Evolutionary conservation across 1,139 yeast species (phyloP), one percentile per base, ranked within the genome.

Genomic region (Scheffersomyces stambukii): DNA sequence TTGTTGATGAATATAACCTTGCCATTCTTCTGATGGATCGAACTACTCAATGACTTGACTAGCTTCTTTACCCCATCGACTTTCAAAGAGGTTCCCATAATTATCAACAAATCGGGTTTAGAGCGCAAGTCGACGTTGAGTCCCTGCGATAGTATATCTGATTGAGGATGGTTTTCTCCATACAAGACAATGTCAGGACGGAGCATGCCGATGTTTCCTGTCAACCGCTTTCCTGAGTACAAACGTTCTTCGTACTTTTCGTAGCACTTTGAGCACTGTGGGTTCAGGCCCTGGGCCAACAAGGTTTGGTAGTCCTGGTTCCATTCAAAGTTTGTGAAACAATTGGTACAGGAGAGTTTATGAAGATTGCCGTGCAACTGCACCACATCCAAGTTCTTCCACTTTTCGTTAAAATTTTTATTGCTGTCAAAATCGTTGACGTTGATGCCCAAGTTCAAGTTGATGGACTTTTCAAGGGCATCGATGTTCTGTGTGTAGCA

Each of bases 321-420:
- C 96, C 97, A 89, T 19, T 65, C 64, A 42, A 64, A 77, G 15
- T 57, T 59, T 24, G 64, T 48, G 37, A 68, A 70, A 52, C 97
- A 91, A 28, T 66, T 65, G 8, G 86, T 80, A 50, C 96, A 86
- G 15, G 80, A 62, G 32, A 91, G 61, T 31, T 72, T 69, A 47
- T 84, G 85, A 30, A 91, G 63, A 52, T 86, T 89, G 1, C 98
- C 98, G 48, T 91, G 98, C 22, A 91, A 62, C 53, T 86, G 96
- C 8, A 89, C 79, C 12, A 85, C 95, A 42, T 86, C 89, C 31
- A 77, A 57, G 21, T 62, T 64, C 41, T 71, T 76, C 89, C 88
- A 81, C 28, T 43, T 49, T 36, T 62, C 58, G 25, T 48, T 50
- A 41, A 67, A 67, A 10, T 9, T 18, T 10, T 6, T 11, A 23